Conservation (phyloP, 2,329 filamentous ascomycete species). For the Penicillium sp. region DNA sequence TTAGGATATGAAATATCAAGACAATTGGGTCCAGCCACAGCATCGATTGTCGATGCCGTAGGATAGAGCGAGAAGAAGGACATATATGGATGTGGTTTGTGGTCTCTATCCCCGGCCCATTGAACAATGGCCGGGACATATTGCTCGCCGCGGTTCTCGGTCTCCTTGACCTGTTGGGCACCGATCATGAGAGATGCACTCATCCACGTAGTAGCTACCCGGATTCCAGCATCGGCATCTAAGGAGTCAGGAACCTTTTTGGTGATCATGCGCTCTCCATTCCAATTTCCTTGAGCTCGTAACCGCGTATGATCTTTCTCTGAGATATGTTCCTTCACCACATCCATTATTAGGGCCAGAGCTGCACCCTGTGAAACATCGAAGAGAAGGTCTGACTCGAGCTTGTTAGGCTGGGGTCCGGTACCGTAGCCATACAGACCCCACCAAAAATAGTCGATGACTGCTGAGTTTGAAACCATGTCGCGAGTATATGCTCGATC, state of each 20-base stretch:
- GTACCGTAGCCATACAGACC: conserved; percentile 47
- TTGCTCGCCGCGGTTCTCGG: conserved; percentile 43
- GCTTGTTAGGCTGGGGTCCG: conserved; percentile 43
- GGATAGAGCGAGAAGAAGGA: conserved; percentile 50
- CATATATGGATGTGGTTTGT: conserved; percentile 46
- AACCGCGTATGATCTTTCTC: conserved; percentile 29
- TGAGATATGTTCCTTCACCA: conserved; percentile 34
- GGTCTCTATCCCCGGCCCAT: conserved; percentile 48
- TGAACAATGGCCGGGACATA: conserved; percentile 54
- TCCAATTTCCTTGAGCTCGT: conserved; percentile 38
- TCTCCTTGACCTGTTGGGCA: conserved; percentile 43
- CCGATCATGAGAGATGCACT: conserved; percentile 51
- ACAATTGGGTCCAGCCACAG: conserved; percentile 40
- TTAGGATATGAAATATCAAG: conserved; percentile 47
- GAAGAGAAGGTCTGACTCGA: conserved; percentile 47
- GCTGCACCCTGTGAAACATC: conserved; percentile 48
- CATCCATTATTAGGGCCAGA: conserved; percentile 45
- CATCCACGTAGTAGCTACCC: conserved; percentile 48
- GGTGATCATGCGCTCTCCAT: conserved; percentile 40
- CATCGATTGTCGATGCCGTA: conserved; percentile 48
- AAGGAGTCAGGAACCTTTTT: conserved; percentile 44
- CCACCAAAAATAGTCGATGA: conserved; percentile 51
- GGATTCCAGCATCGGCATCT: conserved; percentile 27
- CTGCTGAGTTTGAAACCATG: conserved; percentile 45
- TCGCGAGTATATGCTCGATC: conserved; percentile 47